A percentile compares a stretch with the other conserved stretches of the same genome.
Conservation (phyloP, 179 eudicot species). For the Silene coronaria region DNA sequence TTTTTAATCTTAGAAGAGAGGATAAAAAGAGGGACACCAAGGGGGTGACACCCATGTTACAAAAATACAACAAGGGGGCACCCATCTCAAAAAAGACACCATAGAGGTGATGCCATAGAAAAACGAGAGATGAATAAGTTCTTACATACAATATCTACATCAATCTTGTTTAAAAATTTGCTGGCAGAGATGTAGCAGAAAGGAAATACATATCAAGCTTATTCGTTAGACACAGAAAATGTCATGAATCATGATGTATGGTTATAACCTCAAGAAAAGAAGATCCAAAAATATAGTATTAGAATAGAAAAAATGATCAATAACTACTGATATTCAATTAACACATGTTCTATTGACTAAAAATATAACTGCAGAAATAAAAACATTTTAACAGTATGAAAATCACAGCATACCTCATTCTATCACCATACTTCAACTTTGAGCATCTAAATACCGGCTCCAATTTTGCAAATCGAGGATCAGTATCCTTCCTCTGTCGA, state of each 20-base stretch:
- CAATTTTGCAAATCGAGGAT: constrained; percentile 79
- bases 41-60: too few species aligned
- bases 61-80: too few species aligned
- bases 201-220: background rate
- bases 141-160: too few species aligned
- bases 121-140: too few species aligned
- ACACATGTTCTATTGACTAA: background rate
- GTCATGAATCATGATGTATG: too few species aligned
- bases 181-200: background rate
- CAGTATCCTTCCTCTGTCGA: constrained; percentile 38
- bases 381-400: background rate
- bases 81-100: too few species aligned
- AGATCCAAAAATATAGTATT: background rate
- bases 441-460: constrained; percentile 82
- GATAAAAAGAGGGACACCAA: background rate
- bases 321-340: background rate
- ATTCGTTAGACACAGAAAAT: background rate
- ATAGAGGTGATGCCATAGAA: too few species aligned
- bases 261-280: background rate
- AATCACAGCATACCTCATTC: constrained; percentile 54
- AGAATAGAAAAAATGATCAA: background rate
- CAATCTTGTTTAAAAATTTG: background rate
- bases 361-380: background rate
- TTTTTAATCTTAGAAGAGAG: background rate
- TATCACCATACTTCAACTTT: constrained; percentile 52